Evolutionary conservation across 2,329 filamentous ascomycete genomes (phyloP), one percentile per base, ranked within the genome.

Genomic region (Didymellaceae sp.): DNA sequence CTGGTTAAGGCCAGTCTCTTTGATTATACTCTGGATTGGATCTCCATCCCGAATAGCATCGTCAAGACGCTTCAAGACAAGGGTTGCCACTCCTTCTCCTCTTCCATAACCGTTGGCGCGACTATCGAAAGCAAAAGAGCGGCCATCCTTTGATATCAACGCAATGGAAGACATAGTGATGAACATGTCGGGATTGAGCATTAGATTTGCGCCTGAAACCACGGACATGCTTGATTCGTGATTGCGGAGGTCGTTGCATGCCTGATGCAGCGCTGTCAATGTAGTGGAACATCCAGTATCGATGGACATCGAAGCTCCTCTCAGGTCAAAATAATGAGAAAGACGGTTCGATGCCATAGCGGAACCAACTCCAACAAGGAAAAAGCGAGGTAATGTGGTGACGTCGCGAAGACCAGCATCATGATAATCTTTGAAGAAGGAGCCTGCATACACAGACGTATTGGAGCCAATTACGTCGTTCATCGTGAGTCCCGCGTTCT

Each of bases 111-210:
- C 70, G 14, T 59, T 52, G 0, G 59, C 68, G 10, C 53, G 48
- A 11, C 57, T 52, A 44, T 71, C 70, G 25, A 70, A 73, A 2
- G 62, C 60, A n/a, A 30, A 33, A 62, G 66, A 38, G 56, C 33
- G 18, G 3, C 41, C 32, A 11, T 35, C 32, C 55, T 22, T 30
- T 3, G 24, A 30, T 3, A 30, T 40, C 25, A 40, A 20, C 16
- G 24, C 24, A 11, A 40, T 28, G 6, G 24, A 30, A n/a, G 24
- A 30, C 32, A 41, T 43, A 5, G 32, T 37, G 22, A 22, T 38
- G 33, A 47, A 55, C 28, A 53, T 46, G 6, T 62, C 57, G 0
- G 56, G 59, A 16, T 32, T 34, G 13, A 44, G 22, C 18, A 45
- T 45, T 24, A 45, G n/a, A 30, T 34, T 45, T 5, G 32, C 16